A percentile compares a stretch with the other conserved stretches of the same genome.
phyloP scores from a whole-genome alignment of 495 filamentous ascomycete genomes.

The Podospora appendiculata region DNA sequence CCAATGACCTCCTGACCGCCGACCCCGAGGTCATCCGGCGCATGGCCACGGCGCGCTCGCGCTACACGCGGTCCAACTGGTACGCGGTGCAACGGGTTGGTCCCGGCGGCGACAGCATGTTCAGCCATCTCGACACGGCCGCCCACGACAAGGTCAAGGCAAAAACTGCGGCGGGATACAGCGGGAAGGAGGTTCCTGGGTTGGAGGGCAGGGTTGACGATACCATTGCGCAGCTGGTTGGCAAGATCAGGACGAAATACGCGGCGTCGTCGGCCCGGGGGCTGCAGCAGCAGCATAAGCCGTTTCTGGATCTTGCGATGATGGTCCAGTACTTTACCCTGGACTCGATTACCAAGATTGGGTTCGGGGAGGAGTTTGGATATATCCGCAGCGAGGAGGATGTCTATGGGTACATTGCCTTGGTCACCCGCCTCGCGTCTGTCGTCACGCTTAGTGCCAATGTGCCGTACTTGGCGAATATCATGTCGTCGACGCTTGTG shows the following conservation, averaged over 20 bases:
- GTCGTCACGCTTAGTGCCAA: background rate
- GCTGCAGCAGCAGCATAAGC: background rate
- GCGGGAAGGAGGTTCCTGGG: constrained; percentile 37
- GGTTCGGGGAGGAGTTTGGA: constrained; percentile 47
- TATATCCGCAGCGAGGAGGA: constrained; percentile 40
- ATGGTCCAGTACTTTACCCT: constrained; percentile 42
- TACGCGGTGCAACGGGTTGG: constrained; percentile 21
- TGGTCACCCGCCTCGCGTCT: background rate
- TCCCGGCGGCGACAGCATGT: constrained; percentile 31
- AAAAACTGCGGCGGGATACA: constrained; percentile 34
- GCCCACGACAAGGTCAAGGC: constrained; percentile 33
- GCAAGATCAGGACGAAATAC: constrained; percentile 29
- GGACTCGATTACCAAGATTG: constrained; percentile 40
- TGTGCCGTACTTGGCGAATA: background rate
- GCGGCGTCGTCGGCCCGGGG: background rate
- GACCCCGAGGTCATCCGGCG: constrained; percentile 29
- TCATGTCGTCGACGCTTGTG: background rate
- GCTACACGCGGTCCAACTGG: constrained; percentile 25
- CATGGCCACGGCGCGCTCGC: constrained; percentile 22
- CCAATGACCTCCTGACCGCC: constrained; percentile 35
- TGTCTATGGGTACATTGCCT: constrained; percentile 18
- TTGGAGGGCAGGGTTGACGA: constrained; percentile 39
- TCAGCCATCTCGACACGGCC: constrained; percentile 28
- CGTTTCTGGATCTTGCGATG: constrained; percentile 31
- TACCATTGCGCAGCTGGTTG: constrained; percentile 28